Evolutionary conservation across 371 early-diverging fungal species (phyloP), one percentile per base, ranked within the genome.

Genomic region (Mucor sp.): DNA sequence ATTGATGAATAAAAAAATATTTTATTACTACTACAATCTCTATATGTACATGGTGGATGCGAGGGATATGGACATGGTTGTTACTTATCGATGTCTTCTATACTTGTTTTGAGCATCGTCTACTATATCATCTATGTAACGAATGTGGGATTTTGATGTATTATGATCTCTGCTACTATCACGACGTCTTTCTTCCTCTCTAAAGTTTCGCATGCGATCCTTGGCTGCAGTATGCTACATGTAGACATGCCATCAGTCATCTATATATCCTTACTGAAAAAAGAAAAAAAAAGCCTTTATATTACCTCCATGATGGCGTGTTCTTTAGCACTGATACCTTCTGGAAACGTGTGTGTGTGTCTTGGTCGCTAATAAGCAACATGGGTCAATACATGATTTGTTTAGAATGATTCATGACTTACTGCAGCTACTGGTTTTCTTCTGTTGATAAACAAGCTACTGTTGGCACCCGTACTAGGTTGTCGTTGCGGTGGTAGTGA

Each of bases 401-500:
- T 12, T 19, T 28, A 43, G 7, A n/a, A 47, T 9, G 3, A 19
- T 33, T 8, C 11, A 17, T 50, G 23, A 65, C 70, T 69, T 65
- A 66, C 70, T 14, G 58, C n/a, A 0, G 41, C 25, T 6, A 7
- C 21, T 0, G 58, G 47, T 12, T 41, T 60, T 33, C 37, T 60
- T 47, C 44, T 64, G 12, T 68, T 71, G 11, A 77, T 74, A 69
- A 74, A 74, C 17, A 76, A 41, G 37, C 55, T 73, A 23, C 63
- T 55, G 11, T 33, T 17, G 33, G 32, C 21, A 48, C 21, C n/a
- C 7, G 62, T 28, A 17, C 44, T 35, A 14, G 60, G 19, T n/a
- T 48, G 63, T 11, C 55, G 23, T 44, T 37, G 11, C 7, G 55
- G 35, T 67, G 55, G 44, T 30, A 1, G 37, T n/a, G n/a, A n/a